Base-by-base conservation (phyloP, 352 stramenopile species). In the Phytophthora cajani region DNA sequence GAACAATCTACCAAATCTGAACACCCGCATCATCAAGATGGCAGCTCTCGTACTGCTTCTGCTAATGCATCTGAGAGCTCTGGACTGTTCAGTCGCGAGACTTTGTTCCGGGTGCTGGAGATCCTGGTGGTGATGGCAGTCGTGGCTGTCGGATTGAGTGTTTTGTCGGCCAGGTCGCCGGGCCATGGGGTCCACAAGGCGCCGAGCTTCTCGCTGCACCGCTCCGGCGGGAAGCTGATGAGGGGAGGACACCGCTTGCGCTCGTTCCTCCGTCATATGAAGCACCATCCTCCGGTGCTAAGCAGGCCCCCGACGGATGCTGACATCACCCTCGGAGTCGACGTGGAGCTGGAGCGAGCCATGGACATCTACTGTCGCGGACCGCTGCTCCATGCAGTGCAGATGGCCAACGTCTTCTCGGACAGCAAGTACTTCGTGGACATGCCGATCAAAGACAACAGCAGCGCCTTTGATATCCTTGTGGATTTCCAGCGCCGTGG, bases 401-500 rank as follows among this genome's bases (percentile, higher is more conserved):
- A 94, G 68, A 92, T 89, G 76, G 62, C 80, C 14, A 72, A 78
- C 16, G 73, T 98, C 21, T 98, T 95, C 58, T 69, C 80, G 5
- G 93, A 98, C 81, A 92, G 83, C 76, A 98, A 98, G 64, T 87
- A 95, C 63, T 98, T 98, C 66, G 93, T 98, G 4, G 92, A 98
- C 70, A 97, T 97, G 92, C 92, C 93, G 5, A 89, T 98, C 74
- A 94, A 92, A 70, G 38, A 69, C 9, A 93, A 92, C 71, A 93
- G 76, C 54, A 91, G 78, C 49, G 75, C 80, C 5, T 90, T 89
- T 58, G 67, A 91, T 17, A 88, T 94, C 53, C 75, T 91, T 21
- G 56, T 91, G 27, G 85, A 93, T 60, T 95, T 95, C 49, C 61
- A 90, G 58, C 71, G 77, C 12, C 79, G 79, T 11, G 69, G 69